These are phyloP conservation scores for Daldinia grandis DNA, from an alignment of 495 filamentous ascomycete species.

Conservation along the genomic window DNA sequence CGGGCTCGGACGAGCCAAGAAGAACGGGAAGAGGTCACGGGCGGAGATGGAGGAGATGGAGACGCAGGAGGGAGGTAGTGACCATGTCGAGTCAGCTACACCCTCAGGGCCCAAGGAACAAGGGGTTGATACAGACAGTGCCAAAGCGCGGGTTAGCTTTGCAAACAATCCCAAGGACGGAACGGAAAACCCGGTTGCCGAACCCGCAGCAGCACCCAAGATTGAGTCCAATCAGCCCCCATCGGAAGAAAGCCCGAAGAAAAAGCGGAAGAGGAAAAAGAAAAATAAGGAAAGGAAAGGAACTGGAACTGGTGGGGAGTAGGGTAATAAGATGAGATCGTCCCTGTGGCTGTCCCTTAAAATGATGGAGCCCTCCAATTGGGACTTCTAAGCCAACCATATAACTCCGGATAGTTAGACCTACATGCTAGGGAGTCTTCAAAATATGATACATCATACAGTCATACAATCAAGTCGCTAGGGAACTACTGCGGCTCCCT, in stretches of 20 bases:
- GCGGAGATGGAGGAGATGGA: constrained; percentile 19
- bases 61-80: constrained; percentile 2
- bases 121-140: constrained; percentile 13
- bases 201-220: background rate
- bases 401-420: background rate
- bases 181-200: constrained; percentile 1
- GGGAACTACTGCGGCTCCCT: constrained; percentile 11
- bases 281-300: constrained; percentile 45
- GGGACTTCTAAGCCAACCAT: background rate
- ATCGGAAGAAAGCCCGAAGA: constrained; percentile 53
- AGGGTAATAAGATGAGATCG: background rate
- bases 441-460: constrained; percentile 25
- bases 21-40: constrained; percentile 42
- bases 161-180: background rate
- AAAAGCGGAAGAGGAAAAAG: constrained; percentile 62
- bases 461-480: background rate
- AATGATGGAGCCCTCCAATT: background rate
- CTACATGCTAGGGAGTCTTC: background rate
- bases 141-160: constrained; percentile 8
- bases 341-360: background rate
- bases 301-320: constrained; percentile 31
- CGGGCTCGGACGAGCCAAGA: constrained; percentile 59
- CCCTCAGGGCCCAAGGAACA: background rate
- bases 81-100: background rate
- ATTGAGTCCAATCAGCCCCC: background rate